These are phyloP conservation scores for Paecilomyces dactylethromorphus DNA, from an alignment of 2,329 filamentous ascomycete genomes.

Conservation along the genomic window DNA sequence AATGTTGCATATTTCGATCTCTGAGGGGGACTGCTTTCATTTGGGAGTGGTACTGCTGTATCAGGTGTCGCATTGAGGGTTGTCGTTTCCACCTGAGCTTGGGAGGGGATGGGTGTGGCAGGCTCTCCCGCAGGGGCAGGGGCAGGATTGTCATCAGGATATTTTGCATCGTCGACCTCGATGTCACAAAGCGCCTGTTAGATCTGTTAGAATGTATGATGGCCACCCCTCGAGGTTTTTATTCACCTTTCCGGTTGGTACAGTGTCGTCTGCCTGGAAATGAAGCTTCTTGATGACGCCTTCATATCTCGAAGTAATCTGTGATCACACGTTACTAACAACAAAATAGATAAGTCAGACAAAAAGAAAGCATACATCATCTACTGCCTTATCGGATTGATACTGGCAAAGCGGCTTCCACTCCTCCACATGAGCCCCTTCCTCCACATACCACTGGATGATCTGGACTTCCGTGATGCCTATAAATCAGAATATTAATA, in stretches of 20 bases:
- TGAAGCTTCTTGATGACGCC: slow-evolving; percentile 94
- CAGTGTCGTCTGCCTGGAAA: slow-evolving; percentile 94
- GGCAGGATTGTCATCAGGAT: slow-evolving; percentile 48
- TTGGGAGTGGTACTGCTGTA: slow-evolving; percentile 3
- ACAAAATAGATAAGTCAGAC: not conserved
- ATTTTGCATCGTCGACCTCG: slow-evolving; percentile 75
- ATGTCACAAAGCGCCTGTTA: slow-evolving; percentile 80
- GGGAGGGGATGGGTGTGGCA: slow-evolving; percentile 11
- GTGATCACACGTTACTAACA: slow-evolving; percentile 34
- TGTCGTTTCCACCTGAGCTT: slow-evolving; percentile 11
- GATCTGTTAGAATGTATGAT: slow-evolving; percentile 6
- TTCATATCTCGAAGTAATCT: slow-evolving; percentile 94
- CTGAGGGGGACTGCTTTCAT: slow-evolving; percentile 7
- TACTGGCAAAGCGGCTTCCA: slow-evolving; percentile 98
- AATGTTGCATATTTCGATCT: slow-evolving; percentile 63
- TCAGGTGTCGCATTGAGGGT: slow-evolving; percentile 6
- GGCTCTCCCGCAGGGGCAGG: slow-evolving; percentile 20
- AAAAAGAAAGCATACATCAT: slow-evolving; percentile 39
- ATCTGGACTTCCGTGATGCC: slow-evolving; percentile 98
- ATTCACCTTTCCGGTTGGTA: slow-evolving; percentile 70
- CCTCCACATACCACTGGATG: slow-evolving; percentile 98
- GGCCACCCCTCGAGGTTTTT: not conserved
- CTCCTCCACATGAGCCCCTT: slow-evolving; percentile 90
- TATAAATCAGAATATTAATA: slow-evolving; percentile 30
- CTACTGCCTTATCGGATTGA: slow-evolving; percentile 88